Percentiles rank a stretch among this genome's conserved stretches.
phyloP scores from a whole-genome alignment of 2,329 filamentous ascomycete species.

The Rhexocercosporidium sp. region DNA sequence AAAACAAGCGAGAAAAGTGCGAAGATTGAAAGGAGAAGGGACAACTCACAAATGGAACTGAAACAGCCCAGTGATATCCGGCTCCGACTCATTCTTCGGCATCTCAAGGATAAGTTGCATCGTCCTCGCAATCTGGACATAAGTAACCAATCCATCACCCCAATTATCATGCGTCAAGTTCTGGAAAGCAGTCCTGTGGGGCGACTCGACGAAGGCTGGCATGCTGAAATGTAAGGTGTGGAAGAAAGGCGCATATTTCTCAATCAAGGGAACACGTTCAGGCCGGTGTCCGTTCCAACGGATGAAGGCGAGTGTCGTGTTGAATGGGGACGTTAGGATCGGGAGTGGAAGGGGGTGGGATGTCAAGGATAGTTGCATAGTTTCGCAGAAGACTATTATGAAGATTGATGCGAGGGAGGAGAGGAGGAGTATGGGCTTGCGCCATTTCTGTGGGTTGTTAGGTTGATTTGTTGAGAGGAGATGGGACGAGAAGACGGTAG shows the following conservation, averaged over 20 bases:
- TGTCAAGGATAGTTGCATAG: neutral
- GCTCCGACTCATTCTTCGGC: constrained; percentile 14
- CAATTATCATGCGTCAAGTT: constrained; percentile 42
- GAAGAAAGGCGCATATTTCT: constrained; percentile 43
- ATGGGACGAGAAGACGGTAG: neutral
- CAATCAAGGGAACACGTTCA: constrained; percentile 39
- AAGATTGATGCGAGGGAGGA: constrained; percentile 9
- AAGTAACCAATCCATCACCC: constrained; percentile 27
- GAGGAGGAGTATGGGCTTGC: constrained; percentile 7
- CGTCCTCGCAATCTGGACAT: constrained; percentile 39
- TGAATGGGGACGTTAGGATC: constrained; percentile 38
- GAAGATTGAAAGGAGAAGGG: neutral
- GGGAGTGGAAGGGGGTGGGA: neutral
- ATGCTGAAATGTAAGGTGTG: constrained; percentile 40
- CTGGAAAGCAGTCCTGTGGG: constrained; percentile 12
- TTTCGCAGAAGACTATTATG: constrained; percentile 13
- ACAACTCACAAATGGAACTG: constrained; percentile 39
- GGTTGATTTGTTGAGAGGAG: neutral
- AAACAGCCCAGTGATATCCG: constrained; percentile 41
- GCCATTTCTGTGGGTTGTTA: neutral
- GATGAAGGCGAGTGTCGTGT: constrained; percentile 40
- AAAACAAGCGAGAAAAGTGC: neutral
- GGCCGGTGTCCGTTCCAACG: constrained; percentile 38
- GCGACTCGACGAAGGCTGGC: constrained; percentile 20
- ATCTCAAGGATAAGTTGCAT: constrained; percentile 42